Percentiles rank a stretch among this genome's conserved stretches.
Evolutionary conservation across 2,329 filamentous ascomycete species (phyloP).

Genomic region (Chrysosporium queenslandicum): DNA sequence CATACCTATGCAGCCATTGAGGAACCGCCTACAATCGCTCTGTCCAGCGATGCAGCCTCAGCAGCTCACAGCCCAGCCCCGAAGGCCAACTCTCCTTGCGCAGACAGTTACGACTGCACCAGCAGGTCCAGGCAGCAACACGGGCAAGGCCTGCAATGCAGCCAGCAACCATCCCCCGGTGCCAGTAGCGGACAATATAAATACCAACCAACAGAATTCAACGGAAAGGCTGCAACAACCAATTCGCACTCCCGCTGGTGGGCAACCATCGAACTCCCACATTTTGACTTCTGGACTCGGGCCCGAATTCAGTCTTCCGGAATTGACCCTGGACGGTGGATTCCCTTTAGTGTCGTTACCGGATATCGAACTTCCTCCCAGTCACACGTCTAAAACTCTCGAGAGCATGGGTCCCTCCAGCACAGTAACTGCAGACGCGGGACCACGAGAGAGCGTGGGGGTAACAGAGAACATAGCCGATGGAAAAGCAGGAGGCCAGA

Average conservation of each 20-base stretch:
- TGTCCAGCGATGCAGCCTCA: background rate
- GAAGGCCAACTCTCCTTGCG: background rate
- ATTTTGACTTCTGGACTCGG: background rate
- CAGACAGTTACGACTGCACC: too few relatives aligned
- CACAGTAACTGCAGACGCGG: background rate
- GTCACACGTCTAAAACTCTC: background rate
- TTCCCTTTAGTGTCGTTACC: background rate
- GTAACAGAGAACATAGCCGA: background rate
- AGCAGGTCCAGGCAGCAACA: background rate
- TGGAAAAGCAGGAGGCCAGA: background rate
- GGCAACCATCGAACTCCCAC: background rate
- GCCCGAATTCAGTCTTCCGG: background rate
- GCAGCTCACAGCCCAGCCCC: background rate
- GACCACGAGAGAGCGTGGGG: background rate
- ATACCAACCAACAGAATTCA: background rate
- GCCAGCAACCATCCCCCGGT: background rate
- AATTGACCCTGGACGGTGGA: background rate
- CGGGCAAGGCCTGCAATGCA: background rate
- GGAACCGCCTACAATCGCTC: background rate
- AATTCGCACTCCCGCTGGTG: background rate
- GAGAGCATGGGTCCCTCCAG: background rate
- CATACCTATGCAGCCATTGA: too few relatives aligned
- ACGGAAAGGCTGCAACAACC: background rate
- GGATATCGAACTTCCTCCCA: background rate
- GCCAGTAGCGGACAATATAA: background rate